phyloP scores from a whole-genome alignment of 306 rosid species.

The peach (Prunus persica) region Prunus_persica_NCBIv2 NC_034010.1:1205501-1206000 shows the following conservation, averaged over 20 bases:
- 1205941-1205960: slow-evolving; percentile 55
- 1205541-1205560: slow-evolving; percentile 55
- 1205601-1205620: neutral
- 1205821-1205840: slow-evolving; percentile 16
- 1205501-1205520: slow-evolving; percentile 61
- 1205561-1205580: slow-evolving; percentile 42
- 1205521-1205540: slow-evolving; percentile 37
- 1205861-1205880: slow-evolving; percentile 10
- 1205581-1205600: slow-evolving; percentile 19
- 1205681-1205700: slow-evolving; percentile 18
- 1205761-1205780: slow-evolving; percentile 25
- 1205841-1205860: slow-evolving; percentile 16
- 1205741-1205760: slow-evolving; percentile 35
- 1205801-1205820: neutral
- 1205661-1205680: neutral
- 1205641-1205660: neutral
- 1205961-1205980: slow-evolving; percentile 61
- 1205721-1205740: neutral
- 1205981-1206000: slow-evolving; percentile 47
- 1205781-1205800: neutral
- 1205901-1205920: slow-evolving; percentile 32
- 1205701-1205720: slow-evolving; percentile 5
- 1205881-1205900: slow-evolving; percentile 35
- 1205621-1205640: neutral
- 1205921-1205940: slow-evolving; percentile 84